phyloP scores from a whole-genome alignment of 202 grass and related monocot genomes.

The Saccharum hybrid region DNA sequence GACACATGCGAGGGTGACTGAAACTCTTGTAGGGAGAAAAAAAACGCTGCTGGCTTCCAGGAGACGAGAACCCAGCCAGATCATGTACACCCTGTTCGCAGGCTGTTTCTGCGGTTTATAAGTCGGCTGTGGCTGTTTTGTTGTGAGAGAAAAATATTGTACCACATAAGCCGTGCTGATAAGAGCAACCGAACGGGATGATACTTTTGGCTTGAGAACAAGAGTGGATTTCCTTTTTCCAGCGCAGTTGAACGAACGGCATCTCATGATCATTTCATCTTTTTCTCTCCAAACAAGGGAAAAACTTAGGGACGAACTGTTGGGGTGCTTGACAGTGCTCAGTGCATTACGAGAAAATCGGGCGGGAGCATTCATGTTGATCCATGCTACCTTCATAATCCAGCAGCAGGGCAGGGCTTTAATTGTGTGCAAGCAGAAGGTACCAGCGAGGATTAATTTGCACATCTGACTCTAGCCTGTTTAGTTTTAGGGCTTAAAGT shows the following conservation, averaged over 20 bases:
- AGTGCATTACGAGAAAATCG: background rate
- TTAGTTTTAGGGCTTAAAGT: too few species aligned
- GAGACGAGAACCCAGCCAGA: background rate
- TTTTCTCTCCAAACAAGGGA: background rate
- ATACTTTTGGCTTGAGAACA: too few species aligned
- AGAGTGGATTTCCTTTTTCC: background rate
- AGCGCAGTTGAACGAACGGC: background rate
- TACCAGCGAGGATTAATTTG: conserved; percentile 49
- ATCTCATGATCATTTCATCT: too few species aligned
- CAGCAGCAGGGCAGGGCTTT: conserved; percentile 36
- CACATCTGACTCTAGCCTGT: too few species aligned
- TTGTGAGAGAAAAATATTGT: too few species aligned
- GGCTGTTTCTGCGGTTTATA: too few species aligned
- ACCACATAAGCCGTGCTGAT: too few species aligned
- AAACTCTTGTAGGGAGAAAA: background rate
- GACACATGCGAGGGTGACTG: background rate
- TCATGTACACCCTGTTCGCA: too few species aligned
- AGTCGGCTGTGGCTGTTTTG: too few species aligned
- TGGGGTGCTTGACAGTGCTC: background rate
- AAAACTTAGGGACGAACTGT: background rate
- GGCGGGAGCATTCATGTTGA: background rate
- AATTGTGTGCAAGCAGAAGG: conserved; percentile 39
- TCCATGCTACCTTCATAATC: background rate
- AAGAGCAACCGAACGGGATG: too few species aligned
- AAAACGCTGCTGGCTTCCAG: background rate